These are phyloP conservation scores for Trametes meyenii DNA, from an alignment of 768 basidiomycete species.

Conservation along the genomic window DNA sequence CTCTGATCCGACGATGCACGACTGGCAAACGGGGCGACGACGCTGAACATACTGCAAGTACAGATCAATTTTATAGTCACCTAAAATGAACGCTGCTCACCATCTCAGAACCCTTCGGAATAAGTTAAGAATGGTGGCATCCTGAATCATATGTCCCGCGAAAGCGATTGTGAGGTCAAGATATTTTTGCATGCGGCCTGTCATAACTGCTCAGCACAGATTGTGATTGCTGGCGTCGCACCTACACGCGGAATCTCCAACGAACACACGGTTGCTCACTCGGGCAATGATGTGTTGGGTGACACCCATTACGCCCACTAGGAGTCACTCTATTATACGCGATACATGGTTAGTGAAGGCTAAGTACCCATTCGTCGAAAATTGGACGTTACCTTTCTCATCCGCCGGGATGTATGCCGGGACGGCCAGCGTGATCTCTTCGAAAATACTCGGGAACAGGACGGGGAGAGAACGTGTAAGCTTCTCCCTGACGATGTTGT, in stretches of 20 bases:
- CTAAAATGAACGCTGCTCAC: not conserved
- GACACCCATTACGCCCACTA: not conserved
- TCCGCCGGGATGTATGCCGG: too few species aligned
- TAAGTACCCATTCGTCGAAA: too few species aligned
- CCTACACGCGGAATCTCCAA: constrained; percentile 52
- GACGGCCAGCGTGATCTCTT: too few species aligned
- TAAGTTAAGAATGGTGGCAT: not conserved
- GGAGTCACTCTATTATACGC: too few species aligned
- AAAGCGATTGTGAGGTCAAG: not conserved
- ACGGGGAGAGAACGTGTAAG: too few species aligned
- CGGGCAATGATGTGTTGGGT: constrained; percentile 40
- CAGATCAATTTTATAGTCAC: not conserved
- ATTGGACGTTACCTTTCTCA: too few species aligned
- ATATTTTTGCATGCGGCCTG: not conserved
- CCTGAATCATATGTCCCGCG: not conserved
- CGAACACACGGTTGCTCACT: constrained; percentile 47
- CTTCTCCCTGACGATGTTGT: too few species aligned
- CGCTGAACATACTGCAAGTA: not conserved
- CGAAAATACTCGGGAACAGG: too few species aligned
- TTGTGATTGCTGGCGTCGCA: not conserved
- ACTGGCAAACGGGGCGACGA: not conserved
- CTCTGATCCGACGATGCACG: not conserved
- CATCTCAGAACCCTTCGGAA: not conserved
- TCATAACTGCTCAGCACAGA: not conserved
- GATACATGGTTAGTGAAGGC: too few species aligned